Conservation (phyloP, 257 asterid genomes). For the Agastache rugosa region DNA sequence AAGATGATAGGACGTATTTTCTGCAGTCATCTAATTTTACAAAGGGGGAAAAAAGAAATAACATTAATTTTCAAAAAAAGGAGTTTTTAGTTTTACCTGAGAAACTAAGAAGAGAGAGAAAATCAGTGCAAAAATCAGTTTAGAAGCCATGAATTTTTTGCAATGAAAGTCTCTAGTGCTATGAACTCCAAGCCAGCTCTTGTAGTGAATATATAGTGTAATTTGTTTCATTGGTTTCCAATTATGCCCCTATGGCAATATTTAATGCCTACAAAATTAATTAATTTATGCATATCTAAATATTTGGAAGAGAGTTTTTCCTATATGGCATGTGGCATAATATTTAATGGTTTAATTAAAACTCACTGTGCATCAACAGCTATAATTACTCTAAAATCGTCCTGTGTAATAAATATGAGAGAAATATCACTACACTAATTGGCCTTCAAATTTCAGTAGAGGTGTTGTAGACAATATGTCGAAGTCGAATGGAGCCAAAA, state of each 20-base stretch:
- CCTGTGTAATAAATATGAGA: background rate
- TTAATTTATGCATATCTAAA: background rate
- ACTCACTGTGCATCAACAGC: background rate
- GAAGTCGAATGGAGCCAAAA: too few species aligned
- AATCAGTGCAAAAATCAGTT: conserved; percentile 31
- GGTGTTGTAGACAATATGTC: too few species aligned
- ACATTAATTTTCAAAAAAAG: background rate
- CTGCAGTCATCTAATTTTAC: too few species aligned
- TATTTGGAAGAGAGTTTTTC: background rate
- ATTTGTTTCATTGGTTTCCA: conserved; percentile 29
- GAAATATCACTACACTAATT: background rate
- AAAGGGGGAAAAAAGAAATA: background rate
- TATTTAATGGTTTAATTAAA: background rate
- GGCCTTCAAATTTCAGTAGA: too few species aligned
- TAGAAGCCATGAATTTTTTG: conserved; percentile 37
- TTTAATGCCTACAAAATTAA: conserved; percentile 31
- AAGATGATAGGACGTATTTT: background rate
- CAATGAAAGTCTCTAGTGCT: background rate
- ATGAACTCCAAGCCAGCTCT: conserved; percentile 5
- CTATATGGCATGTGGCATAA: background rate
- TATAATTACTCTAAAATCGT: conserved; percentile 1
- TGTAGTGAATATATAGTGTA: conserved; percentile 30
- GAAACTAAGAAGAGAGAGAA: conserved; percentile 43
- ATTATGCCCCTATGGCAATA: conserved; percentile 31
- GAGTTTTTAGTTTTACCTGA: conserved; percentile 27